A percentile compares a stretch with the other conserved stretches of the same genome.
Conservation (phyloP, 352 stramenopile genomes). For the Phytophthora ohioensis region DNA sequence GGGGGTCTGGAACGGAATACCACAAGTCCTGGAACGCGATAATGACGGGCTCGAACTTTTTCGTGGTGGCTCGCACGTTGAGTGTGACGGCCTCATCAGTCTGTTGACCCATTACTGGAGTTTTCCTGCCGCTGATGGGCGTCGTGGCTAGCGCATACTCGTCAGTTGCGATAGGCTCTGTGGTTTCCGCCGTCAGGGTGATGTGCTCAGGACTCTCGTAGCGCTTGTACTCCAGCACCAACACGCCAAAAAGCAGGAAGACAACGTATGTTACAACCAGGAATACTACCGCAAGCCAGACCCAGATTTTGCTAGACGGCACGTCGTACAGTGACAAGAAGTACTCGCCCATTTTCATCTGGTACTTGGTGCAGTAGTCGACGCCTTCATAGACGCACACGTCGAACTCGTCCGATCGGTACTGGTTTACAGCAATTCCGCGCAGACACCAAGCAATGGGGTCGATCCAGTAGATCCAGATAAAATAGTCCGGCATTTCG, state of each 20-base stretch:
- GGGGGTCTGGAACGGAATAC: conserved; percentile 46
- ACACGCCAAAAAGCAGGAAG: conserved; percentile 42
- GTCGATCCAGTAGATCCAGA: conserved; percentile 85
- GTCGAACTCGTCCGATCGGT: conserved; percentile 42
- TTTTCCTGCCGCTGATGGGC: conserved; percentile 22
- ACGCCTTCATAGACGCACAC: conserved; percentile 51
- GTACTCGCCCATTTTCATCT: conserved; percentile 49
- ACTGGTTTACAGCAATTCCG: conserved; percentile 63
- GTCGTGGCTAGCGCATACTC: conserved; percentile 26
- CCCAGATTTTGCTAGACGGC: conserved; percentile 49
- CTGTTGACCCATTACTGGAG: neutral
- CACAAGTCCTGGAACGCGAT: conserved; percentile 49
- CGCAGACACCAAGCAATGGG: conserved; percentile 71
- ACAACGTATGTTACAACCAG: conserved; percentile 48
- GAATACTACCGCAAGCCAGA: conserved; percentile 56
- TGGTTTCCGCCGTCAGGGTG: conserved; percentile 5
- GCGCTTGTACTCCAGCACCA: conserved; percentile 38
- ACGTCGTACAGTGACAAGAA: conserved; percentile 62
- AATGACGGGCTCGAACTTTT: conserved; percentile 31
- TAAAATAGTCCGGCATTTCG: conserved; percentile 65
- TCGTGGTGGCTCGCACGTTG: conserved; percentile 11
- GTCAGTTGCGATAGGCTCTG: conserved; percentile 8
- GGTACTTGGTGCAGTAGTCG: conserved; percentile 53
- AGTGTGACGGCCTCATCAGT: conserved; percentile 9
- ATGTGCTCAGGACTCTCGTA: conserved; percentile 28